Evolutionary conservation across 495 filamentous ascomycete genomes (phyloP), one percentile per base, ranked within the genome.

Genomic region (Lophiostoma macrostomum): DNA sequence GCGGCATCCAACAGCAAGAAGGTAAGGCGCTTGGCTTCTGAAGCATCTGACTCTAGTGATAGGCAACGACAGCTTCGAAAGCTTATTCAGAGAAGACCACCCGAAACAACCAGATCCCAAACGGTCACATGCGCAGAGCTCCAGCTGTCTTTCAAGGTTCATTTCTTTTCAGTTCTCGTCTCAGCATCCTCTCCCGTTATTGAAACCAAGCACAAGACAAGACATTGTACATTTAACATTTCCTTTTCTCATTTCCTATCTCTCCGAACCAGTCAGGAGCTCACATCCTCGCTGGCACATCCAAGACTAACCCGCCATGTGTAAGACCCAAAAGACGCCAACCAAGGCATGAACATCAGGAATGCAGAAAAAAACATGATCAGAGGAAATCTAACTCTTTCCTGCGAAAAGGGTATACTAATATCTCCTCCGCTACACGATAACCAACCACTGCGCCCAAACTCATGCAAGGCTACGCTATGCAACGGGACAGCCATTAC

Each of bases 191-290:
- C 22, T n/a, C n/a, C n/a, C n/a, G n/a, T n/a, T n/a, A n/a, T n/a
- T n/a, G n/a, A n/a, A n/a, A n/a, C n/a, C n/a, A n/a, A n/a, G n/a
- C n/a, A n/a, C n/a, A n/a, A n/a, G n/a, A n/a, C n/a, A n/a, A n/a
- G 4, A 3, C 13, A 25, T 3, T 27, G 3, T 25, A 29, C 16
- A 44, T 11, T 27, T 14, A 13, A 27, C 22, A 22, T 36, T 31
- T 49, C 27, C 5, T 36, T 43, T 43, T 43, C 11, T 28, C 7
- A 13, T 45, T 31, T 45, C 3, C 28, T 16, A 32, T 32, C 25
- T 7, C 44, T 56, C 53, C 53, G 53, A 56, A 56, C 53, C 53
- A 56, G 53, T 56, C 53, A 56, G 43, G 53, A 56, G 53, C 44
- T 46, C 13, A 16, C 40, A 24, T 41, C 20, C 4, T 16, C 16